Percentiles rank a stretch among this genome's conserved stretches.
Conservation (phyloP, 805 yeast genomes). For the Barnettozyma vustinii region DNA sequence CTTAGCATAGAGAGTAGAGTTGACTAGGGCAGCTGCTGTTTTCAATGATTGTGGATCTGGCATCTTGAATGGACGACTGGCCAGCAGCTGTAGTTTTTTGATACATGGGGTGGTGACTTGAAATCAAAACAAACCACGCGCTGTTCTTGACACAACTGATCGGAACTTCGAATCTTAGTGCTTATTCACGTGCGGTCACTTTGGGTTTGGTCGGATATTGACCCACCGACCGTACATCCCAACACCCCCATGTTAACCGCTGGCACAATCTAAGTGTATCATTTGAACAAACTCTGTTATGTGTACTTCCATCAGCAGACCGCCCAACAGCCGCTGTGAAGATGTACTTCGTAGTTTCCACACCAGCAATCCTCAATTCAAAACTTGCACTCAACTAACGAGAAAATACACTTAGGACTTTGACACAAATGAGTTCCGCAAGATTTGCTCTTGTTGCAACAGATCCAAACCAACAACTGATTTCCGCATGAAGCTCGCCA, state of each 20-base stretch:
- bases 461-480: background rate
- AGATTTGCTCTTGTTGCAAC: background rate
- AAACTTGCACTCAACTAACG: background rate
- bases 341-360: background rate
- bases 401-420: background rate
- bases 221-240: no score
- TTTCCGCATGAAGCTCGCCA: background rate
- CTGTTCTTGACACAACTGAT: background rate
- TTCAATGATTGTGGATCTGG: background rate
- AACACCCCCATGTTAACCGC: background rate
- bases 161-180: background rate
- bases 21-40: constrained; percentile 13
- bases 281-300: background rate
- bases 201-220: no score
- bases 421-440: background rate
- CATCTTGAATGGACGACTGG: background rate
- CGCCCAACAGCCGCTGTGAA: background rate
- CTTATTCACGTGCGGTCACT: background rate
- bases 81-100: background rate
- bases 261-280: background rate
- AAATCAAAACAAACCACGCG: background rate
- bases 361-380: background rate
- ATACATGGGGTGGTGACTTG: background rate
- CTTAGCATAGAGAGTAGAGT: constrained; percentile 12
- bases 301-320: background rate